Percentiles rank a stretch among this genome's conserved stretches.
Conservation (phyloP, 495 filamentous ascomycete genomes). For the Xylaria acuta region DNA sequence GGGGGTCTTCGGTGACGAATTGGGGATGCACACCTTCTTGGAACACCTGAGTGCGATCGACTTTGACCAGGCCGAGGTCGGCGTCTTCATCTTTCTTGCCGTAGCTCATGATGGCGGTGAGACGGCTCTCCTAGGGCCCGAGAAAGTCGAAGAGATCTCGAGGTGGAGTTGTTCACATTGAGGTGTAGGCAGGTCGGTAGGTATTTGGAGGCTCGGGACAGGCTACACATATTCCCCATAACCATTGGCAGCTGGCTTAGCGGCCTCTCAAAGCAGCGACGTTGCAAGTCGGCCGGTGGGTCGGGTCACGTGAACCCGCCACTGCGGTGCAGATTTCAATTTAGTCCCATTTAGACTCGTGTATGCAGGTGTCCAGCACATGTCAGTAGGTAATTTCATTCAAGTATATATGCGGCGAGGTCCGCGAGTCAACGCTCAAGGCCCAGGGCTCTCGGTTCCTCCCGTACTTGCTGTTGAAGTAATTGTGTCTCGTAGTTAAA, state of each 20-base stretch:
- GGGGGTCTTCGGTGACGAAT: slow-evolving; percentile 24
- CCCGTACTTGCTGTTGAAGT: background rate
- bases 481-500: background rate
- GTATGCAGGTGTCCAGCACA: background rate
- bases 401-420: background rate
- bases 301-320: slow-evolving; percentile 30
- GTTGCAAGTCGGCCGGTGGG: slow-evolving; percentile 37
- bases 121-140: slow-evolving; percentile 32
- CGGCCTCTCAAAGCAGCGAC: slow-evolving; percentile 37
- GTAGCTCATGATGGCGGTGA: slow-evolving; percentile 78
- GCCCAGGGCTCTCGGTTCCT: background rate
- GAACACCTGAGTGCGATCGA: slow-evolving; percentile 97
- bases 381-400: background rate
- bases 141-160: slow-evolving; percentile 41
- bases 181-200: slow-evolving; percentile 25
- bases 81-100: slow-evolving; percentile 99
- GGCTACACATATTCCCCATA: slow-evolving; percentile 29
- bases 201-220: slow-evolving; percentile 33
- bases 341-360: background rate
- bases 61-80: slow-evolving; percentile 89
- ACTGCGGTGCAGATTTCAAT: background rate
- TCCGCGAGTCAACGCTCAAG: background rate
- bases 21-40: slow-evolving; percentile 81
- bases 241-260: slow-evolving; percentile 15
- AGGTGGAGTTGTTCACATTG: slow-evolving; percentile 29